Evolutionary conservation across 2,329 filamentous ascomycete genomes (phyloP), one percentile per base, ranked within the genome.

Genomic region (Hypoxylon sp.): DNA sequence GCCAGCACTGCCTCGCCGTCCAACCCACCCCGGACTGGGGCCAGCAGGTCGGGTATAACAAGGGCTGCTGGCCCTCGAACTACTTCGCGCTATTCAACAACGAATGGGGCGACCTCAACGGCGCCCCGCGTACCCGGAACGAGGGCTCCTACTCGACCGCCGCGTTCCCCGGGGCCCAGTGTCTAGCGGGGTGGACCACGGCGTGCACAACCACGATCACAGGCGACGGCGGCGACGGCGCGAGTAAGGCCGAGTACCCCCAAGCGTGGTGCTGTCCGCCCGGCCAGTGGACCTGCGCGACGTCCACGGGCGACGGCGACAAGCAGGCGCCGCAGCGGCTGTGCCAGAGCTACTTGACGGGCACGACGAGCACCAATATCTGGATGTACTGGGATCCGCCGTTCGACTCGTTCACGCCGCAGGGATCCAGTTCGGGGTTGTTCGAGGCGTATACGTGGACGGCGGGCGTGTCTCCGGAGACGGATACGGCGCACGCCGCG

Each of bases 381-480:
- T 71, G 69, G 69, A 65, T 71, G 67, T 65, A 47, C 39, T 71
- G 64, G 55, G 67, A 71, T 44, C 69, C 69, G 51, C 54, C 67
- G 19, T 65, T 52, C 47, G 11, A 39, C 14, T 51, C 54, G 11
- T 9, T 6, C 6, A 35, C 24, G n/a, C 39, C 29, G 11, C n/a
- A 17, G 1, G 59, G 51, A 3, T 53, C 63, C 3, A 48, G 37
- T 3, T 33, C 37, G 10, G 29, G 4, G 19, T 5, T 22, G 8
- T 13, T 58, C 52, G 64, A 67, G 42, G 60, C 51, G 26, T 63
- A 60, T 13, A 67, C 68, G 5, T 70, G 68, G 68, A 52, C 29
- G 8, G 65, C 58, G 17, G 35, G 14, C 9, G 62, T 70, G 6
- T 5, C 50, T 2, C 44, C 3, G 13, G 68, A 70, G 44, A 6